Conservation (phyloP, 169 alveolate species). For the Plasmodium fragile region DNA sequence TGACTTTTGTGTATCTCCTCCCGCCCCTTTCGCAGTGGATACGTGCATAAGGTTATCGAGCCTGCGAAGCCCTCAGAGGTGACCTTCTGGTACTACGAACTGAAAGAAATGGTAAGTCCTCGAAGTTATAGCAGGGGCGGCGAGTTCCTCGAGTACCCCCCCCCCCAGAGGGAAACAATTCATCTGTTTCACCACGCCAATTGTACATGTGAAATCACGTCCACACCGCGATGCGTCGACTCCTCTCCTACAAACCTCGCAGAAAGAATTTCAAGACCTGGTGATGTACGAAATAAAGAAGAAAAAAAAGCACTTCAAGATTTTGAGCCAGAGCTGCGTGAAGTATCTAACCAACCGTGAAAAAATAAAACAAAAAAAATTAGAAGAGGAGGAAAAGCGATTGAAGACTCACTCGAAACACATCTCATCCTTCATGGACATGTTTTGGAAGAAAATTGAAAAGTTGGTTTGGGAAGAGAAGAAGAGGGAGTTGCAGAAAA, state of each 20-base stretch:
- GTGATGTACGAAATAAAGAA: conserved; percentile 83
- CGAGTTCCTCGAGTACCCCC: not conserved
- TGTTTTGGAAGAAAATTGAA: conserved; percentile 86
- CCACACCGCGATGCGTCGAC: not conserved
- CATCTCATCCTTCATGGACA: conserved; percentile 76
- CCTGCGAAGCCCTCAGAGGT: conserved; percentile 46
- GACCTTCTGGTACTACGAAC: conserved; percentile 53
- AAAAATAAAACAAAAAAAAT: conserved; percentile 42
- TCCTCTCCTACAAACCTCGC: not conserved
- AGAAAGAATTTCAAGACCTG: conserved; percentile 86
- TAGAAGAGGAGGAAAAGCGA: conserved; percentile 76
- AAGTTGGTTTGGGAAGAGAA: conserved; percentile 85
- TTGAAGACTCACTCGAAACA: conserved; percentile 66
- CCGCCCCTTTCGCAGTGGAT: conserved; percentile 14
- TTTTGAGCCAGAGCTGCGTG: conserved; percentile 59
- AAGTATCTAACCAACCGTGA: conserved; percentile 74
- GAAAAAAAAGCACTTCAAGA: conserved; percentile 81
- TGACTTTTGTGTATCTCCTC: not conserved
- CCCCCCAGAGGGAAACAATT: not conserved
- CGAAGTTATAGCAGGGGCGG: not conserved
- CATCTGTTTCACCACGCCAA: not conserved
- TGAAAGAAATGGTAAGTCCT: conserved; percentile 53
- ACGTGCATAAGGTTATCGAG: conserved; percentile 28
- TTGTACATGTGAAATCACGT: not conserved
- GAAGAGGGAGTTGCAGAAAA: conserved; percentile 81